Conservation (phyloP, 495 filamentous ascomycete species). For the Pseudomonodictys pantanalensis region DNA sequence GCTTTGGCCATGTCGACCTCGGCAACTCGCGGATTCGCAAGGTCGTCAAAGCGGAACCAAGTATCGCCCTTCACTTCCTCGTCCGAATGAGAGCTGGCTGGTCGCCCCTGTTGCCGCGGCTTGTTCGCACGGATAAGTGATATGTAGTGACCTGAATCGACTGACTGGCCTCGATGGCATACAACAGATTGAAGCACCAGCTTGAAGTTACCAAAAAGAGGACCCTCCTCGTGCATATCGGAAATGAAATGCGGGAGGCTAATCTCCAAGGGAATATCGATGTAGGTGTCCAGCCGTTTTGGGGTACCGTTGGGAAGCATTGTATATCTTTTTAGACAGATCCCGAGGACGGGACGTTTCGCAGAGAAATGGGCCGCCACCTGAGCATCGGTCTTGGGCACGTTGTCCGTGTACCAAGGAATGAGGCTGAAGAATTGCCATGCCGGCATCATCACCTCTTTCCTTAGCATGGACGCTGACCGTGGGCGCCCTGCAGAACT, state of each 20-base stretch:
- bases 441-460: constrained; percentile 90
- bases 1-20: constrained; percentile 74
- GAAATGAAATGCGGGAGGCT: constrained; percentile 85
- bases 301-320: constrained; percentile 66
- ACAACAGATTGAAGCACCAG: constrained; percentile 83
- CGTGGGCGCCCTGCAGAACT: constrained; percentile 34
- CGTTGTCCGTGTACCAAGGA: constrained; percentile 69
- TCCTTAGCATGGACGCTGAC: constrained; percentile 59
- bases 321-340: constrained; percentile 88
- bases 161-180: constrained; percentile 82
- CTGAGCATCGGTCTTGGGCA: constrained; percentile 65
- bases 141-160: constrained; percentile 92
- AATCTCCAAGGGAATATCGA: constrained; percentile 91
- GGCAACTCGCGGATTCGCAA: constrained; percentile 66
- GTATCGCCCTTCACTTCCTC: constrained; percentile 52
- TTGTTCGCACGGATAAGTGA: constrained; percentile 68
- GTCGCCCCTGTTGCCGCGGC: not conserved
- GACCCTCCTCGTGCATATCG: constrained; percentile 61
- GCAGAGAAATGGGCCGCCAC: constrained; percentile 69
- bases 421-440: constrained; percentile 97
- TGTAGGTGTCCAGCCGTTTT: constrained; percentile 67
- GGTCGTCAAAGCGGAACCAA: constrained; percentile 91
- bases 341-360: constrained; percentile 78
- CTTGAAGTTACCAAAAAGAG: constrained; percentile 79
- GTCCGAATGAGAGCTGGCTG: constrained; percentile 12